Evolutionary conservation across 306 rosid genomes (phyloP), one percentile per base, ranked within the genome.

Genomic region (Morella rubra): DNA sequence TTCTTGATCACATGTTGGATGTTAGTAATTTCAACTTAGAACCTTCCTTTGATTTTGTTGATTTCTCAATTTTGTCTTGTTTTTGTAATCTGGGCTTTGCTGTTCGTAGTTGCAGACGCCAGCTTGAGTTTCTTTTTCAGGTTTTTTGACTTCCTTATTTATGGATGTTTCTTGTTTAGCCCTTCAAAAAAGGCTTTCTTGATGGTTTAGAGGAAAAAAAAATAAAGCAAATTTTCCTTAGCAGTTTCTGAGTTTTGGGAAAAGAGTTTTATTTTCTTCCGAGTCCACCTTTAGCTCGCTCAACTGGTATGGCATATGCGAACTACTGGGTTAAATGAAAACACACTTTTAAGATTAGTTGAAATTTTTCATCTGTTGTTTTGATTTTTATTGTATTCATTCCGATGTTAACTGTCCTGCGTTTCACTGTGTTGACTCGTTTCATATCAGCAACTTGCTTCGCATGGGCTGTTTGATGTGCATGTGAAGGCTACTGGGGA

Each of bases 1-100:
- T 95, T 80, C 96, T 95, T 76, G 96, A 95, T 83, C 99, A 95
- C 76, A 92, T 95, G 99, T 84, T 95, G 77, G 97, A 95, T 88
- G 99, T 95, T 8, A 87, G 93, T 85, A 52, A 24, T 79, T 62
- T 77, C 68, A 50, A 69, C 59, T 78, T 56, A 6, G 3, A 24
- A 24, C 14, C 37, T 70, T 20, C 22, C 1, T 60, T 49, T 61
- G 7, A 20, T 24, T 51, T 71, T 64, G 19, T 50, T 73, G 22
- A 5, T 62, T 66, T 71, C 11, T 55, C 62, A 32, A 14, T 64
- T 32, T 65, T 49, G 66, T 11, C 60, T 72, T 5, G 44, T 53
- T 76, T 40, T 4, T 27, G n/a, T 22, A n/a, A 66, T 27, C 16
- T 75, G 44, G 68, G 12, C 40, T 64, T 75, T 27, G 40, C 15